Evolutionary conservation across 768 basidiomycete species (phyloP).

Genomic region (Lentinula boryana): DNA sequence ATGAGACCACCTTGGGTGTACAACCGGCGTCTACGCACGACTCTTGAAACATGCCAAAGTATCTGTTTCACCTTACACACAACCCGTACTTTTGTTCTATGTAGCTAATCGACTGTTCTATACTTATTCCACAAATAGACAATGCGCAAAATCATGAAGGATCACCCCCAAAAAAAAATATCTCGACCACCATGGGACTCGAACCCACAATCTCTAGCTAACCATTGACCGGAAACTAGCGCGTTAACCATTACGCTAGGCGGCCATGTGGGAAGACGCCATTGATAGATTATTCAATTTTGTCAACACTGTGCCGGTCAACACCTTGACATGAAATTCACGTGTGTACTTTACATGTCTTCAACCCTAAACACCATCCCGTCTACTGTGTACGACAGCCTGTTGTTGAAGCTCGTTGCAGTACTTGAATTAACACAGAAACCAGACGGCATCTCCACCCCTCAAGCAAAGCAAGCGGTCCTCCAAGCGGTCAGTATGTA

Average conservation of each 20-base stretch:
- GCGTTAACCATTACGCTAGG: conserved; percentile 9
- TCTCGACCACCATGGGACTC: conserved; percentile 7
- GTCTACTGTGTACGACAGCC: conserved; percentile 44
- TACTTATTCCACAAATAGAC: no score
- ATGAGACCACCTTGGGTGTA: background rate
- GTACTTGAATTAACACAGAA: conserved; percentile 58
- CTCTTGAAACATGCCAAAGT: no score
- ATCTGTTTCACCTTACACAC: no score
- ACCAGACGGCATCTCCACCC: conserved; percentile 45
- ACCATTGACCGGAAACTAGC: conserved; percentile 5
- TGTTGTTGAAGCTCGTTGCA: conserved; percentile 53
- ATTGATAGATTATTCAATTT: no score
- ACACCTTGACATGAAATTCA: no score
- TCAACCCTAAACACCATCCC: conserved; percentile 14
- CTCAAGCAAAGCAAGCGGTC: conserved; percentile 59
- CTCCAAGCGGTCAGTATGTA: conserved; percentile 50
- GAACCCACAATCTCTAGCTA: conserved; percentile 9
- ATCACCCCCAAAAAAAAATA: no score
- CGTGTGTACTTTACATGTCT: background rate
- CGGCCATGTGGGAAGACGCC: conserved; percentile 4
- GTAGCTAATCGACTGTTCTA: no score
- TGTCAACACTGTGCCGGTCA: background rate
- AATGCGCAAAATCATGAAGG: no score
- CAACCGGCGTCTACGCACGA: background rate
- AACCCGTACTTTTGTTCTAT: no score